phyloP scores from a whole-genome alignment of 306 rosid species.

The Arachis stenosperma region DNA sequence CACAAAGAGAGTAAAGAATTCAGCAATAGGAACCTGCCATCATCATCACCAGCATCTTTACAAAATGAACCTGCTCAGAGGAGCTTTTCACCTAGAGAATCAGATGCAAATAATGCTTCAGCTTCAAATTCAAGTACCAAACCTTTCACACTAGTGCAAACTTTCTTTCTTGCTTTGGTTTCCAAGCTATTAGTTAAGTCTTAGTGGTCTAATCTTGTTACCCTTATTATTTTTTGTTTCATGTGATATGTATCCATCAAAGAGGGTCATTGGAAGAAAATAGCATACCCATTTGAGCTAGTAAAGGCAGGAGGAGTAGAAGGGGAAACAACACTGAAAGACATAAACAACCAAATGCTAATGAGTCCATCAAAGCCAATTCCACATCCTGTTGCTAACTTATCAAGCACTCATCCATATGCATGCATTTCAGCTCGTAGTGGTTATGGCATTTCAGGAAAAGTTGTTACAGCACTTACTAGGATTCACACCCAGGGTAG shows the following conservation, averaged over 20 bases:
- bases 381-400: constrained; percentile 53
- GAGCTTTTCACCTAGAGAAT: constrained; percentile 40
- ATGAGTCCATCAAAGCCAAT: constrained; percentile 57
- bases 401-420: constrained; percentile 20
- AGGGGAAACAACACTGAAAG: constrained; percentile 57
- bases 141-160: not conserved
- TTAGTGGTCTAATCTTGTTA: not conserved
- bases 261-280: constrained; percentile 47
- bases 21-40: constrained; percentile 42
- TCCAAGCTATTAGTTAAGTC: not conserved
- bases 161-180: not conserved
- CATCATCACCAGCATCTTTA: constrained; percentile 34
- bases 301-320: constrained; percentile 60
- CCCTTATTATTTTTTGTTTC: not conserved
- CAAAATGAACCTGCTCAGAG: constrained; percentile 35
- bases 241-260: not conserved
- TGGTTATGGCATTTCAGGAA: constrained; percentile 49
- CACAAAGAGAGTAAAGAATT: constrained; percentile 38
- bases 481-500: constrained; percentile 57
- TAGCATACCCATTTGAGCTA: constrained; percentile 56
- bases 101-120: constrained; percentile 44
- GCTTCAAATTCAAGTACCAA: constrained; percentile 46
- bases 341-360: constrained; percentile 51
- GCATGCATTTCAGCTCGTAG: constrained; percentile 29
- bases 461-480: constrained; percentile 49